Percentiles rank a stretch among this genome's conserved stretches.
These are phyloP conservation scores for Oxyria digyna DNA, from an alignment of 148 eudicot genomes.

Conservation along the genomic window DNA sequence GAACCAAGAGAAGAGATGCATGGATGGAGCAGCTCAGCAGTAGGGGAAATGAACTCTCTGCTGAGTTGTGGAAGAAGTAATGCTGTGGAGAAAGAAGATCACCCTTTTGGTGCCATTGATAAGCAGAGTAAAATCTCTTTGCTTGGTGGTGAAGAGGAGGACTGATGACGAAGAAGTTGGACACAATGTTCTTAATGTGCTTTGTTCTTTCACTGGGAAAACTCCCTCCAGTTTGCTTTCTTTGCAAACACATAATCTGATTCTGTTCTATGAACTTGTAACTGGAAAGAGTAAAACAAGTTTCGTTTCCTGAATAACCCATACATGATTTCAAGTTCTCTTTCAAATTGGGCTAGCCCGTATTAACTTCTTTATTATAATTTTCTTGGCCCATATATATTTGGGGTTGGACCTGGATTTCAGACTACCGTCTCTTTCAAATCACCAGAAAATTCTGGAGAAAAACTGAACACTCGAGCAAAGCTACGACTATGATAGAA, in stretches of 20 bases:
- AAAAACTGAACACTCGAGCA: not conserved
- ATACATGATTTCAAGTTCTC: too few species aligned
- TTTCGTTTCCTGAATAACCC: too few species aligned
- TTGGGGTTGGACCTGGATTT: not conserved
- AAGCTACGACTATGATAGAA: too few species aligned
- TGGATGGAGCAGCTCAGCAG: slow-evolving; percentile 18
- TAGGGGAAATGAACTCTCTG: slow-evolving; percentile 28
- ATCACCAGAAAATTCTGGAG: not conserved
- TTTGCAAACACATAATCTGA: not conserved
- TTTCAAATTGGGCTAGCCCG: not conserved
- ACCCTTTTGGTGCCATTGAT: slow-evolving; percentile 47
- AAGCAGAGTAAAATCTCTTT: slow-evolving; percentile 31
- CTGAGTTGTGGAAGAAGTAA: slow-evolving; percentile 10
- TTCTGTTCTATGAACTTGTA: not conserved
- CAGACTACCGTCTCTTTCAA: not conserved
- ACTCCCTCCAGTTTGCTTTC: not conserved
- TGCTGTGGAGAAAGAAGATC: slow-evolving; percentile 25
- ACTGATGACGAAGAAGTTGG: not conserved
- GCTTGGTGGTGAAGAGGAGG: slow-evolving; percentile 18
- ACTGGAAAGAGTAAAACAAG: not conserved
- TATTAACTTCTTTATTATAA: not conserved
- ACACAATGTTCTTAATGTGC: not conserved
- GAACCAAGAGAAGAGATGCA: slow-evolving; percentile 9
- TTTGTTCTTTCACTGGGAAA: not conserved
- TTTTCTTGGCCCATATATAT: not conserved